phyloP scores from a whole-genome alignment of 1,284 basidiomycete species.

The Rhodotorula sp. region DNA sequence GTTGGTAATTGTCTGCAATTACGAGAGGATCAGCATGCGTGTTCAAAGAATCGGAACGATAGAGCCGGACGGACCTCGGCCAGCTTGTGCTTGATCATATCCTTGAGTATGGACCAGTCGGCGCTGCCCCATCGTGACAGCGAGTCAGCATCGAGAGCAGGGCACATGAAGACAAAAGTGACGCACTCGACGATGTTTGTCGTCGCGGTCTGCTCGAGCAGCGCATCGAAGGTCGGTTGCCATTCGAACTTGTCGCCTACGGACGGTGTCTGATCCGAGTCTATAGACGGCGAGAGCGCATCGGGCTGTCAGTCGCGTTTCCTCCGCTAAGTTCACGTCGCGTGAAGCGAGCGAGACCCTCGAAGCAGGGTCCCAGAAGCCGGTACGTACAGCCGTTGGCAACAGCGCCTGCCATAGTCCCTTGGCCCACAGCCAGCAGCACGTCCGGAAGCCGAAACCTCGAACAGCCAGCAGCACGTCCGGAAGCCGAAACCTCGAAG shows the following conservation, averaged over 20 bases:
- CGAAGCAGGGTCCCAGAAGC: not conserved
- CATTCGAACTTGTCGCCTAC: constrained; percentile 28
- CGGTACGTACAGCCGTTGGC: constrained; percentile 23
- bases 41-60: no score
- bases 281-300: constrained; percentile 4
- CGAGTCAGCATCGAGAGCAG: constrained; percentile 5
- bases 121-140: constrained; percentile 54
- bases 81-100: constrained; percentile 69
- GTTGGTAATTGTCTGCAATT: constrained; percentile 58
- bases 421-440: no score
- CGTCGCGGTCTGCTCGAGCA: constrained; percentile 65
- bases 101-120: constrained; percentile 70
- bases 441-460: no score
- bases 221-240: constrained; percentile 59
- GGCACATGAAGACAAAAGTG: constrained; percentile 3
- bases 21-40: no score
- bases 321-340: no score
- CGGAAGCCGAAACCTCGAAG: no score
- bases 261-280: constrained; percentile 9
- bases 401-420: not conserved
- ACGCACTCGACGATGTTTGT: constrained; percentile 67
- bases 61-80: constrained; percentile 55
- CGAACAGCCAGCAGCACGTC: no score
- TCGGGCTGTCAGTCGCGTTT: no score
- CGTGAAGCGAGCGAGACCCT: no score